These are phyloP conservation scores for Sanghuangporus weigelae DNA, from an alignment of 1,284 basidiomycete species.

Conservation along the genomic window DNA sequence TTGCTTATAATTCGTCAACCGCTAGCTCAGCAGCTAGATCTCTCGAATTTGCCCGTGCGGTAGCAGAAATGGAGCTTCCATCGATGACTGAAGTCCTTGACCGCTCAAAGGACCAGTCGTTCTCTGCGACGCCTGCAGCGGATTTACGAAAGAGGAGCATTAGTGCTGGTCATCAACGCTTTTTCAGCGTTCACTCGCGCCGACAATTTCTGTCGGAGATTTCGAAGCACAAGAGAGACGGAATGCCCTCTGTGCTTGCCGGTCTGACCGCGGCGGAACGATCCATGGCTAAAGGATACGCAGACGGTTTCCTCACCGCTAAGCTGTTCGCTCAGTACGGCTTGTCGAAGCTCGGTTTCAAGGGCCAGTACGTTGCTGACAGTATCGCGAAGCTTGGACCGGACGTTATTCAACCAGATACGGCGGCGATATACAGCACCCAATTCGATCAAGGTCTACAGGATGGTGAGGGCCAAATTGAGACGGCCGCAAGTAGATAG, in stretches of 20 bases:
- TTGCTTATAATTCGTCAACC: slow-evolving; percentile 37
- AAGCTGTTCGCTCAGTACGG: slow-evolving; percentile 52
- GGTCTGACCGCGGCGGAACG: slow-evolving; percentile 21
- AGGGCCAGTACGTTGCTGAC: slow-evolving; percentile 56
- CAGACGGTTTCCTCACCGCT: slow-evolving; percentile 58
- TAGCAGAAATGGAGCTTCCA: slow-evolving; percentile 17
- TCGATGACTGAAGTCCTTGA: slow-evolving; percentile 17
- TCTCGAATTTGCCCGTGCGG: slow-evolving; percentile 9
- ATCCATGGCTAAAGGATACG: slow-evolving; percentile 45
- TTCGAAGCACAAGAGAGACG: slow-evolving; percentile 5
- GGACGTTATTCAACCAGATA: slow-evolving; percentile 32
- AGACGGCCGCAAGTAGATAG: neutral
- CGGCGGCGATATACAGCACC: slow-evolving; percentile 39
- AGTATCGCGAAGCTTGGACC: slow-evolving; percentile 35
- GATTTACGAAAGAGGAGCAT: neutral
- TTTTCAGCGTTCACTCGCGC: slow-evolving; percentile 13
- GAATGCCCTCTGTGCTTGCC: neutral
- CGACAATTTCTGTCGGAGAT: neutral
- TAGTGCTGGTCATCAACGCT: slow-evolving; percentile 4
- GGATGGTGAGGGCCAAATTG: slow-evolving; percentile 34
- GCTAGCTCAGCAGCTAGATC: slow-evolving; percentile 21
- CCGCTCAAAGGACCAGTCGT: slow-evolving; percentile 1
- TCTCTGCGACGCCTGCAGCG: neutral
- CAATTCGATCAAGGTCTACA: slow-evolving; percentile 44
- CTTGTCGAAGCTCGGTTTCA: slow-evolving; percentile 60